Conservation (phyloP, 202 grass and related monocot species). For the Digitaria exilis region DNA sequence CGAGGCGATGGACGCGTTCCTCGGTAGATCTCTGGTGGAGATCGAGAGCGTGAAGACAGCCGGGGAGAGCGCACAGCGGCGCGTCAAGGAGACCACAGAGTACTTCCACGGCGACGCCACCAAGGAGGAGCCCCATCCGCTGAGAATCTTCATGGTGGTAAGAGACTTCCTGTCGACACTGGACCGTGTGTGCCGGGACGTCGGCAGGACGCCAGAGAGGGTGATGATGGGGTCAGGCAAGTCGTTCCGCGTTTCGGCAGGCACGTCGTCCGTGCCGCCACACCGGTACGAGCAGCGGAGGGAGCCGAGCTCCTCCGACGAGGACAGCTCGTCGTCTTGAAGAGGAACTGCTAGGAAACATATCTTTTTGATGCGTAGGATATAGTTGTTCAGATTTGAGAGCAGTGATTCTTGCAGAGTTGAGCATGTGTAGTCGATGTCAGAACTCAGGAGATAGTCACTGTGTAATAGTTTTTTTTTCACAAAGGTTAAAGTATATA, state of each 20-base stretch:
- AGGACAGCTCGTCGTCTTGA: conserved; percentile 65
- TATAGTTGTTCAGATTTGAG: conserved; percentile 35
- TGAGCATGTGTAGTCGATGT: conserved; percentile 15
- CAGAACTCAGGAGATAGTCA: conserved; percentile 17
- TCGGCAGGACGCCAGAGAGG: conserved; percentile 66
- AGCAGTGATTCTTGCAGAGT: conserved; percentile 35
- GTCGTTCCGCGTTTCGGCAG: conserved; percentile 49
- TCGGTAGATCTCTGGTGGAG: conserved; percentile 39
- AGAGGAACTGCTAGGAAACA: conserved; percentile 17
- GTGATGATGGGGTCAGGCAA: conserved; percentile 68
- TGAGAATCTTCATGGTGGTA: conserved; percentile 79
- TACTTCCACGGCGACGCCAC: conserved; percentile 69
- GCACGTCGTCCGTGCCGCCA: conserved; percentile 43
- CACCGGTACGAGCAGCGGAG: conserved; percentile 22
- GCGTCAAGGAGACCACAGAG: conserved; percentile 63
- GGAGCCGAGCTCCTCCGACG: conserved; percentile 51
- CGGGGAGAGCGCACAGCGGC: conserved; percentile 36
- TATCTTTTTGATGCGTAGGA: conserved; percentile 24
- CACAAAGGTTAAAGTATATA: conserved; percentile 29
- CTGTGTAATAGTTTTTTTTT: conserved; percentile 26
- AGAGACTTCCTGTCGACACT: conserved; percentile 66
- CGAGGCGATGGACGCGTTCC: conserved; percentile 50
- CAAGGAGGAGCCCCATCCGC: conserved; percentile 55
- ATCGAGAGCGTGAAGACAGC: conserved; percentile 51
- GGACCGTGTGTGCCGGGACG: conserved; percentile 74